Conservation (phyloP, 805 yeast species). For the Candida argentea region DNA sequence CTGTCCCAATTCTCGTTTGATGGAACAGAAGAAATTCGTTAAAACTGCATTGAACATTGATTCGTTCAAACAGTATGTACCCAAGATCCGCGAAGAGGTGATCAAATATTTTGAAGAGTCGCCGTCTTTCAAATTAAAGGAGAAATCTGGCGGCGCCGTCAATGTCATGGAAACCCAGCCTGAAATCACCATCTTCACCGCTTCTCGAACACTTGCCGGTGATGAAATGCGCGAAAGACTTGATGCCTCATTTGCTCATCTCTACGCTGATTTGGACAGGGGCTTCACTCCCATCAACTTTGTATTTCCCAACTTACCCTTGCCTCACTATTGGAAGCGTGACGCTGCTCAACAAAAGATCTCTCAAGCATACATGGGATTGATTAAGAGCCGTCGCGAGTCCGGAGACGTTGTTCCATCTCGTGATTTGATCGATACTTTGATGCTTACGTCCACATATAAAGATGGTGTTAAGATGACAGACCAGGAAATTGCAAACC, state of each 20-base stretch:
- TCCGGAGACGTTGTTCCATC: slow-evolving; percentile 64
- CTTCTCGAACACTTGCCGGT: slow-evolving; percentile 85
- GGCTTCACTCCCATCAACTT: slow-evolving; percentile 96
- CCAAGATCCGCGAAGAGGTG: slow-evolving; percentile 75
- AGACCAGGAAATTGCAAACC: slow-evolving; percentile 87
- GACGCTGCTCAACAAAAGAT: slow-evolving; percentile 82
- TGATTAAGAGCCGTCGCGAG: slow-evolving; percentile 65
- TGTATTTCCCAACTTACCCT: slow-evolving; percentile 89
- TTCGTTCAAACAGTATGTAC: slow-evolving; percentile 78
- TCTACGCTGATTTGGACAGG: slow-evolving; percentile 87
- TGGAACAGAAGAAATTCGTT: slow-evolving; percentile 98
- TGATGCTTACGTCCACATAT: slow-evolving; percentile 74
- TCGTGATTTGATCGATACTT: slow-evolving; percentile 83
- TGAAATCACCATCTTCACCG: slow-evolving; percentile 93
- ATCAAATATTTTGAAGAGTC: slow-evolving; percentile 50
- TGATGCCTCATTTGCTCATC: slow-evolving; percentile 71
- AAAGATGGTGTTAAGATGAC: slow-evolving; percentile 93
- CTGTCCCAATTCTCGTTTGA: slow-evolving; percentile 84
- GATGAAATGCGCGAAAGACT: slow-evolving; percentile 81
- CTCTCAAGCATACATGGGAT: slow-evolving; percentile 67
- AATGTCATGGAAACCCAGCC: slow-evolving; percentile 82
- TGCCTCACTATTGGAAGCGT: slow-evolving; percentile 75
- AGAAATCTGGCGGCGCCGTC: slow-evolving; percentile 35
- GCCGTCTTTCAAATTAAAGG: slow-evolving; percentile 33
- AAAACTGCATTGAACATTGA: slow-evolving; percentile 82